Base-by-base conservation (phyloP, 306 rosid species). In the Parietaria judaica region DNA sequence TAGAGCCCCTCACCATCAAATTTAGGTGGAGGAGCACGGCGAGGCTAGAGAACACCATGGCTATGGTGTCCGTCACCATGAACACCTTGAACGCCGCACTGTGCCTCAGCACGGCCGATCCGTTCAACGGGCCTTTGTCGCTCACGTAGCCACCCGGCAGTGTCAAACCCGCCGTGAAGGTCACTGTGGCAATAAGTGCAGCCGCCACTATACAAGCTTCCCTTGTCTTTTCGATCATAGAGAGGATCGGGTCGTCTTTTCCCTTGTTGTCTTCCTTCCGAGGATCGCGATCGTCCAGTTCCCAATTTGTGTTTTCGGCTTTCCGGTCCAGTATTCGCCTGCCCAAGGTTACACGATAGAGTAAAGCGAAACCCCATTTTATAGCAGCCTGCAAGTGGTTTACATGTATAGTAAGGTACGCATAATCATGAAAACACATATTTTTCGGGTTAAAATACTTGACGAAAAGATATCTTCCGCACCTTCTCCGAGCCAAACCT, bases 131-230 rank as follows among this genome's bases (percentile, higher is more conserved):
- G 3, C 35, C 17, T 0, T 51, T 6, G 46, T 4, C 9, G 37
- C 67, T 10, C 4, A 9, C 4, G 58, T 36, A 64, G 14, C 51
- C 68, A 5, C 68, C 60, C 0, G 68, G 68, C 60, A 64, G 4
- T 12, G 51, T 59, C 10, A 59, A 59, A 7, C 63, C 37, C 3
- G 63, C 51, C 0, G 63, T 3, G 50, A 59, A 59, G 15, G 63
- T 59, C 49, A 59, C 51, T 1, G 51, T 59, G 14, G 63, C 63
- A 10, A 59, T 59, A 8, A 43, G 11, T 6, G 37, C 11, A 10
- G 63, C 63, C 63, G 13, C 63, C 9, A 39, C 11, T 14, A 59
- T 31, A 38, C 31, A 39, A 14, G 36, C 7, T 41, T 59, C 37
- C 44, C 17, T 41, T 10, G 6, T 8, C 0, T 38, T 38, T 13